phyloP scores from a whole-genome alignment of 192 early-diverging fungal species.

The Entomortierella lignicola region DNA sequence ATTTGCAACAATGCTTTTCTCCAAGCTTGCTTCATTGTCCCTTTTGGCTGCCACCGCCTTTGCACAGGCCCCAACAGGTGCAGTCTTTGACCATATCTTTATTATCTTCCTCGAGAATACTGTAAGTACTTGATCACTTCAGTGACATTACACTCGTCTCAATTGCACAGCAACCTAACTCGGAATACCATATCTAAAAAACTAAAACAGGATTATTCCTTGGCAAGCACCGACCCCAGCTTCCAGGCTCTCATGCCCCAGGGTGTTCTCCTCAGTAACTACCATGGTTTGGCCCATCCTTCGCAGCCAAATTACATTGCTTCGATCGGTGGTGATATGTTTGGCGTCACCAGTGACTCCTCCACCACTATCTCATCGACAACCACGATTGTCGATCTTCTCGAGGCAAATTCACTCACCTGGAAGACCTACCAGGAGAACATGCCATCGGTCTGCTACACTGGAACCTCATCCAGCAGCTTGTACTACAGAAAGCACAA shows the following conservation, averaged over 20 bases:
- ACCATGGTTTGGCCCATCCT: slow-evolving; percentile 66
- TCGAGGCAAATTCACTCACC: slow-evolving; percentile 64
- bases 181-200: too few species aligned
- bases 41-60: too few species aligned
- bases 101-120: too few species aligned
- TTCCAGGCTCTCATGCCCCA: slow-evolving; percentile 20
- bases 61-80: too few species aligned
- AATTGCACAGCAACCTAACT: too few species aligned
- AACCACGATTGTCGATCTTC: slow-evolving; percentile 58
- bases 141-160: too few species aligned
- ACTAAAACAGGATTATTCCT: neutral
- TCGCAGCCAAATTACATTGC: slow-evolving; percentile 83
- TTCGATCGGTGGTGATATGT: slow-evolving; percentile 58
- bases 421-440: slow-evolving; percentile 76
- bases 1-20: too few species aligned
- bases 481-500: slow-evolving; percentile 79
- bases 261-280: slow-evolving; percentile 69
- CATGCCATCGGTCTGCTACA: slow-evolving; percentile 64
- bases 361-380: slow-evolving; percentile 56
- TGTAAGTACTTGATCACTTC: too few species aligned
- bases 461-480: slow-evolving; percentile 24
- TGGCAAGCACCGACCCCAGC: slow-evolving; percentile 14
- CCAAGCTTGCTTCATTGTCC: too few species aligned
- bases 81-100: too few species aligned
- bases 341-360: slow-evolving; percentile 58